Base-by-base conservation (phyloP, 192 early-diverging fungal species). In the Hyaloraphidium curvatum region DNA sequence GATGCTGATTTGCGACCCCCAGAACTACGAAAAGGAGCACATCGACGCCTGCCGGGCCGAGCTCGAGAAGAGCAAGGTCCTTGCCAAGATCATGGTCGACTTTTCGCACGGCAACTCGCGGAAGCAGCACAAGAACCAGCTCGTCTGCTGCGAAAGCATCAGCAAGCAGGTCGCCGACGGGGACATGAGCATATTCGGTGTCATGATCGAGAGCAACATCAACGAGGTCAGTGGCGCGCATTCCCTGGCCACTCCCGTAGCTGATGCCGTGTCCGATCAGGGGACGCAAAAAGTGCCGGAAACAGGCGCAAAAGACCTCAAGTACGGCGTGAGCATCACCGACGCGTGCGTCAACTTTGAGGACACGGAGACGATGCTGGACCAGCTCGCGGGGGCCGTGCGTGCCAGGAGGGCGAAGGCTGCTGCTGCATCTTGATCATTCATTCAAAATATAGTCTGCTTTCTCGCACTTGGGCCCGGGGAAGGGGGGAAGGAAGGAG, bases 151-250 rank as follows among this genome's bases (percentile, higher is more conserved):
- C 30, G 65, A 67, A 23, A 61, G 76, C 57, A 51, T 93, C 23
- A 76, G 82, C 19, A 48, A 64, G 28, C 90, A 94, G 66, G 66
- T 94, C 31, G 72, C 79, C 3, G 72, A 66, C 3, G 84, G 61
- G 7, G 66, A 60, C 35, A 40, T 31, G 2, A 58, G 31, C 31
- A 71, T 77, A 28, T 53, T 86, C 30, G 92, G 92, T 51, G 76
- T 96, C 31, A 96, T 96, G 92, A 86, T 96, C 54, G 92, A 96
- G 69, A 80, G 76, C 48, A 84, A 96, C 63, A 70, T 90, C 52
- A 67, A 77, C 30, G 86, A 87, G 64, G n/a, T n/a, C n/a, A n/a
- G n/a, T n/a, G n/a, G n/a, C n/a, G n/a, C n/a, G n/a, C n/a, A n/a
- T n/a, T n/a, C n/a, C n/a, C n/a, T n/a, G n/a, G n/a, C n/a, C n/a